Evolutionary conservation across 139 green algal species (phyloP).

Genomic region (Chlamydomonas sphaeroides): DNA sequence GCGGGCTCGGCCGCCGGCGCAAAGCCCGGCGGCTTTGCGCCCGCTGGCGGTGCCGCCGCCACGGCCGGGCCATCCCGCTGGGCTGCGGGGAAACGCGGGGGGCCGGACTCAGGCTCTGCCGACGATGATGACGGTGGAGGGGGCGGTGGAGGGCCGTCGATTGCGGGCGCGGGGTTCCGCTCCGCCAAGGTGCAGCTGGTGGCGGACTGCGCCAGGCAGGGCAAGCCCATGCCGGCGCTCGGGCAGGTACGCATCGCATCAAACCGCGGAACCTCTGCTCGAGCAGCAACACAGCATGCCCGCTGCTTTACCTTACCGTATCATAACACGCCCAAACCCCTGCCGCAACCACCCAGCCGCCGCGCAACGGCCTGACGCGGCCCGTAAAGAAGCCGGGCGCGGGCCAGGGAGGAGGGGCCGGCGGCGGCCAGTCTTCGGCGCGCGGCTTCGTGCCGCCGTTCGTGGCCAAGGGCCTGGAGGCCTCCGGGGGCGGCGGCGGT

Average conservation of each 20-base stretch:
- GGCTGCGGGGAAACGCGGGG: background rate
- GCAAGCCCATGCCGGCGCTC: background rate
- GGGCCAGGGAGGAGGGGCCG: background rate
- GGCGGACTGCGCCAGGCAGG: slow-evolving; percentile 39
- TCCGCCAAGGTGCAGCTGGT: slow-evolving; percentile 49
- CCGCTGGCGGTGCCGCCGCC: too few species aligned
- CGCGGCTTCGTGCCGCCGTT: slow-evolving; percentile 79
- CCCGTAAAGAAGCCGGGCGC: slow-evolving; percentile 23
- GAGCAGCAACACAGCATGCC: too few species aligned
- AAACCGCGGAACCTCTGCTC: too few species aligned
- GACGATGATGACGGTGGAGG: background rate
- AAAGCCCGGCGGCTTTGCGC: too few species aligned
- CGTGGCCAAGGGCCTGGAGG: slow-evolving; percentile 61
- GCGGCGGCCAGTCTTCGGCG: slow-evolving; percentile 13
- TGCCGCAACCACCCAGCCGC: background rate
- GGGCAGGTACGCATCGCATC: too few species aligned
- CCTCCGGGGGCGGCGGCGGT: slow-evolving; percentile 23
- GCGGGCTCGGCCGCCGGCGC: background rate
- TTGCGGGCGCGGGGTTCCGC: slow-evolving; percentile 48
- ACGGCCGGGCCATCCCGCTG: background rate
- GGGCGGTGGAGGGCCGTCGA: background rate
- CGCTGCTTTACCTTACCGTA: too few species aligned
- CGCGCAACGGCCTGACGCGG: slow-evolving; percentile 10
- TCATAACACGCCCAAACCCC: too few species aligned
- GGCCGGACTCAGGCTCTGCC: background rate